A percentile compares a stretch with the other conserved stretches of the same genome.
phyloP scores from a whole-genome alignment of 805 yeast genomes.

The Ogataea trehaloabstinens region DNA sequence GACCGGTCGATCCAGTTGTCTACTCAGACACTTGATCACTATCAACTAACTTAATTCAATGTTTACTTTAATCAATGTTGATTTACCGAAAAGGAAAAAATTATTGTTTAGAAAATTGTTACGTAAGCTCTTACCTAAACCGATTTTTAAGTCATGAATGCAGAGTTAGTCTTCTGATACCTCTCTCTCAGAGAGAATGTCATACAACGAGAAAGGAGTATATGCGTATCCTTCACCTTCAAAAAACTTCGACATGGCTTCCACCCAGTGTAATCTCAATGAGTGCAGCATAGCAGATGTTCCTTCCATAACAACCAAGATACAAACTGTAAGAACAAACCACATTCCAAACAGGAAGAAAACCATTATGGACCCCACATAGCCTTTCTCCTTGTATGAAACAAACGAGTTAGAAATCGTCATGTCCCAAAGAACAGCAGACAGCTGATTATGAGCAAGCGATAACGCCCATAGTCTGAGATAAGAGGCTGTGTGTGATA shows the following conservation, averaged over 20 bases:
- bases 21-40: no score
- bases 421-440: conserved; percentile 75
- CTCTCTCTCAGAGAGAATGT: conserved; percentile 21
- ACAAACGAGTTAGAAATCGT: conserved; percentile 61
- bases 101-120: no score
- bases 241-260: conserved; percentile 76
- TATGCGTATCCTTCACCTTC: conserved; percentile 74
- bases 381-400: conserved; percentile 45
- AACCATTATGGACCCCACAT: conserved; percentile 54
- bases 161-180: conserved; percentile 3
- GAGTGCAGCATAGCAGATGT: conserved; percentile 84
- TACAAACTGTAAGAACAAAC: conserved; percentile 68
- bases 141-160: no score
- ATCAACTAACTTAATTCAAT: not conserved
- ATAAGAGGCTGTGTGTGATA: conserved; percentile 77
- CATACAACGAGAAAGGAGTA: conserved; percentile 56
- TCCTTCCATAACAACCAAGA: conserved; percentile 77
- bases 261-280: conserved; percentile 78
- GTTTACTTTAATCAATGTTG: not conserved
- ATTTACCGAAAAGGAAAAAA: not conserved
- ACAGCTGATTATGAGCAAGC: conserved; percentile 75
- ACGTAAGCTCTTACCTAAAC: no score
- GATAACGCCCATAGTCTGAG: conserved; percentile 78
- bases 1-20: no score
- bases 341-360: conserved; percentile 69